Conservation (phyloP, 2,329 filamentous ascomycete species). For the Zopfia rhizophila region DNA sequence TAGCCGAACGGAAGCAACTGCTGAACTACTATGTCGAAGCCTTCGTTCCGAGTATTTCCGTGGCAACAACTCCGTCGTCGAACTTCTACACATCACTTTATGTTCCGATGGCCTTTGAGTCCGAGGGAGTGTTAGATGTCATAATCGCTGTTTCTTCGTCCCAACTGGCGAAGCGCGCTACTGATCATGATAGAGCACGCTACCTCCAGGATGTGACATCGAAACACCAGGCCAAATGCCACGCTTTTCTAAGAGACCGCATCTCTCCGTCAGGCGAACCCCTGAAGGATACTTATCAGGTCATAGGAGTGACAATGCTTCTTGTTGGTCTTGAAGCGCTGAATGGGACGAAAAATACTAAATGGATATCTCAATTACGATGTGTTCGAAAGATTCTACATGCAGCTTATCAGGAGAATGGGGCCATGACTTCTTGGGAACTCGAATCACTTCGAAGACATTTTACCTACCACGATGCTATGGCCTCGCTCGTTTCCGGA, state of each 20-base stretch:
- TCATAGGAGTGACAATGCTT: slow-evolving; percentile 45
- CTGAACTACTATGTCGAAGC: slow-evolving; percentile 49
- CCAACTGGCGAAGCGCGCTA: slow-evolving; percentile 44
- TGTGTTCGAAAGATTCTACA: slow-evolving; percentile 45
- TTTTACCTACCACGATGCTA: slow-evolving; percentile 50
- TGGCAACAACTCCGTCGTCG: slow-evolving; percentile 46
- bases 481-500: slow-evolving; percentile 46
- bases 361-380: slow-evolving; percentile 48
- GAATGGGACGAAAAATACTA: slow-evolving; percentile 45
- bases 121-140: slow-evolving; percentile 47
- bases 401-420: slow-evolving; percentile 35
- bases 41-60: slow-evolving; percentile 49
- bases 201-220: slow-evolving; percentile 41
- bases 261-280: slow-evolving; percentile 37
- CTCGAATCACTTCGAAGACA: slow-evolving; percentile 45
- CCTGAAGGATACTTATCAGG: slow-evolving; percentile 42
- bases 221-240: slow-evolving; percentile 46
- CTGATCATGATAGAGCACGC: slow-evolving; percentile 37
- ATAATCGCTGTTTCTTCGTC: slow-evolving; percentile 48
- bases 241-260: slow-evolving; percentile 44
- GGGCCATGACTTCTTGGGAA: slow-evolving; percentile 39
- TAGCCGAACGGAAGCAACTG: slow-evolving; percentile 39
- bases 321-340: slow-evolving; percentile 48
- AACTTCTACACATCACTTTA: slow-evolving; percentile 49
- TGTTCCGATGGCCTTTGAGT: slow-evolving; percentile 49